Percentiles rank a stretch among this genome's conserved stretches.
Evolutionary conservation across 306 rosid species (phyloP).

Genomic region (Erythrophleum fordii): DNA sequence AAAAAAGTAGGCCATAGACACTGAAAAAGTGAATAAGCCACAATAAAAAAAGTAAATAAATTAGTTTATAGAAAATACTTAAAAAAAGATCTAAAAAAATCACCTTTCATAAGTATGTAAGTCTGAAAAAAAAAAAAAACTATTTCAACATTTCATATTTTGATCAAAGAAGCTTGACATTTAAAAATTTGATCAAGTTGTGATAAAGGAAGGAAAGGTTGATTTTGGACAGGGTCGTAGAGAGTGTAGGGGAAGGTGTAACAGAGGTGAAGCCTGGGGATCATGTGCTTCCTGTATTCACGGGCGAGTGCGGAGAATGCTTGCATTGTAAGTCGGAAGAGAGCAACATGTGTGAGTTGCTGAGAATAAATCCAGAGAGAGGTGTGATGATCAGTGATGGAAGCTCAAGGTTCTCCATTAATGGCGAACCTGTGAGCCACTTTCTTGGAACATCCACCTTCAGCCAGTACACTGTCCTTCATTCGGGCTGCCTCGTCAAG

Average conservation of each 20-base stretch:
- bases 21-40: no score
- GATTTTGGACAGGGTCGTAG: conserved; percentile 41
- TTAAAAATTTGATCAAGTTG: no score
- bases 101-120: no score
- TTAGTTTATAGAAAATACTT: no score
- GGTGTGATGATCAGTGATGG: conserved; percentile 50
- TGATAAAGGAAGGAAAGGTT: no score
- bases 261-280: conserved; percentile 41
- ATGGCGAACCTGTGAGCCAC: conserved; percentile 46
- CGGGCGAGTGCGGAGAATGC: conserved; percentile 49
- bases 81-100: no score
- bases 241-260: conserved; percentile 53
- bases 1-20: no score
- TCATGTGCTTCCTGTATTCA: conserved; percentile 54
- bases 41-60: no score
- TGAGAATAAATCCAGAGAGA: conserved; percentile 42
- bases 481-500: conserved; percentile 51
- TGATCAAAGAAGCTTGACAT: no score
- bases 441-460: conserved; percentile 55
- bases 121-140: no score
- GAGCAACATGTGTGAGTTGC: conserved; percentile 51
- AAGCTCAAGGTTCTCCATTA: conserved; percentile 50
- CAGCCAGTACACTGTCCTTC: conserved; percentile 54
- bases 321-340: conserved; percentile 50
- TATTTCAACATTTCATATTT: no score